phyloP scores from a whole-genome alignment of 352 stramenopile genomes.

The Phytophthora syringae region DNA sequence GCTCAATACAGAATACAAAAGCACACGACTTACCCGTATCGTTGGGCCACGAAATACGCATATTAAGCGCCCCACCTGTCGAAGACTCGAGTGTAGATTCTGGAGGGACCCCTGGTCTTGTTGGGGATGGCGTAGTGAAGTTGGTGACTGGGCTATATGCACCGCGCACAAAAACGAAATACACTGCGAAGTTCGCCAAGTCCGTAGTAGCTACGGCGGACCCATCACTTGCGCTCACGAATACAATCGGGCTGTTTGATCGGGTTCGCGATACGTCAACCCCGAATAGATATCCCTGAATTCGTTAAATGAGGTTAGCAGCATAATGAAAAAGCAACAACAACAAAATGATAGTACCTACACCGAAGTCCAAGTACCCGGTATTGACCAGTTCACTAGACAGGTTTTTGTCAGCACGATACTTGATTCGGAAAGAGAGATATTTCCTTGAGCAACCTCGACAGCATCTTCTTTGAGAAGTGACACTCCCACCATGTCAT shows the following conservation, averaged over 20 bases:
- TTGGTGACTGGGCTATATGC: constrained; percentile 32
- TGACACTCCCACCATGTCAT: constrained; percentile 59
- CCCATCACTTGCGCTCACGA: constrained; percentile 14
- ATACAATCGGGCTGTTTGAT: neutral
- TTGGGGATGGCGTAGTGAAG: constrained; percentile 40
- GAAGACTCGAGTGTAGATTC: constrained; percentile 25
- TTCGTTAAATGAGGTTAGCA: neutral
- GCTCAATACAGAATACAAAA: neutral
- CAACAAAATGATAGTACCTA: constrained; percentile 38
- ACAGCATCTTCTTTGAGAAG: constrained; percentile 16
- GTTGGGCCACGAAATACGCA: constrained; percentile 54
- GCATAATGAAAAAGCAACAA: neutral
- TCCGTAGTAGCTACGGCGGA: constrained; percentile 19
- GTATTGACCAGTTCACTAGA: neutral
- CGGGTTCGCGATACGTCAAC: constrained; percentile 25
- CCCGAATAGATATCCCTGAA: constrained; percentile 58
- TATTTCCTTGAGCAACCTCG: constrained; percentile 12
- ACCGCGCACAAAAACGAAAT: constrained; percentile 37
- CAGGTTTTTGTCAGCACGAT: constrained; percentile 25
- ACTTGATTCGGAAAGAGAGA: constrained; percentile 30
- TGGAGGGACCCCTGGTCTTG: constrained; percentile 36
- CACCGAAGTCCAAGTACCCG: constrained; percentile 57
- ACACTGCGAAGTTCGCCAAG: constrained; percentile 14
- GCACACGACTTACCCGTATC: constrained; percentile 48
- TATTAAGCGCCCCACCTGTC: constrained; percentile 52